phyloP scores from a whole-genome alignment of 1,284 basidiomycete genomes.

The Tilletia indica region DNA sequence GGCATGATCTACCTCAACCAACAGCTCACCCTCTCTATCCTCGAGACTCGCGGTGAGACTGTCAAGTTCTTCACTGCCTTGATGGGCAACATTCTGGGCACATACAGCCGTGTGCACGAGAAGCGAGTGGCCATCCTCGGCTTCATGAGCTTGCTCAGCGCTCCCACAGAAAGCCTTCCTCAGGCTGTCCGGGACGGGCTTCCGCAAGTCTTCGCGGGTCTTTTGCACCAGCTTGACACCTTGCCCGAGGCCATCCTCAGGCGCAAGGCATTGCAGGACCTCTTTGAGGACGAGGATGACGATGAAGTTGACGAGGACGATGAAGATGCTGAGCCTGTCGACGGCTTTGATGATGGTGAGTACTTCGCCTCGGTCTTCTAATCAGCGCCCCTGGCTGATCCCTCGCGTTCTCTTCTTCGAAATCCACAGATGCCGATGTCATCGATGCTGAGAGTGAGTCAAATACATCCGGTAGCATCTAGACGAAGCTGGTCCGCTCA shows the following conservation, averaged over 20 bases:
- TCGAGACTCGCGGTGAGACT: slow-evolving; percentile 67
- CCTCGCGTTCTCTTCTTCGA: neutral
- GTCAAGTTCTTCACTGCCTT: slow-evolving; percentile 75
- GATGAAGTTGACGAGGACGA: slow-evolving; percentile 27
- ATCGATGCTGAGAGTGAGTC: slow-evolving; percentile 48
- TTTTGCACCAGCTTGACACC: slow-evolving; percentile 39
- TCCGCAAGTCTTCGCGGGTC: slow-evolving; percentile 38
- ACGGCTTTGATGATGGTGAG: slow-evolving; percentile 37
- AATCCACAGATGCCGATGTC: slow-evolving; percentile 35
- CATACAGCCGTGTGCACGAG: slow-evolving; percentile 81
- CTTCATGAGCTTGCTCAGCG: slow-evolving; percentile 57
- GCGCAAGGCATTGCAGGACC: slow-evolving; percentile 44
- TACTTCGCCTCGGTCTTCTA: neutral
- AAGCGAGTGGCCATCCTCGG: slow-evolving; percentile 79
- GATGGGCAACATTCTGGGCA: slow-evolving; percentile 65
- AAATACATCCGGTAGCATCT: too few species aligned
- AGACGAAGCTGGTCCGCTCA: too few species aligned
- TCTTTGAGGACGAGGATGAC: slow-evolving; percentile 45
- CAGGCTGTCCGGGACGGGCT: slow-evolving; percentile 35
- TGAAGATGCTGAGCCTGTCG: slow-evolving; percentile 38
- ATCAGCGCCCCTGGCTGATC: neutral
- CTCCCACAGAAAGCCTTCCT: slow-evolving; percentile 37
- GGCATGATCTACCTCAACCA: slow-evolving; percentile 84
- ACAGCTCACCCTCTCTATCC: slow-evolving; percentile 69
- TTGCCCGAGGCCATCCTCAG: slow-evolving; percentile 46